Evolutionary conservation across 2,329 filamentous ascomycete species (phyloP).

Genomic region (Venturia asperata): DNA sequence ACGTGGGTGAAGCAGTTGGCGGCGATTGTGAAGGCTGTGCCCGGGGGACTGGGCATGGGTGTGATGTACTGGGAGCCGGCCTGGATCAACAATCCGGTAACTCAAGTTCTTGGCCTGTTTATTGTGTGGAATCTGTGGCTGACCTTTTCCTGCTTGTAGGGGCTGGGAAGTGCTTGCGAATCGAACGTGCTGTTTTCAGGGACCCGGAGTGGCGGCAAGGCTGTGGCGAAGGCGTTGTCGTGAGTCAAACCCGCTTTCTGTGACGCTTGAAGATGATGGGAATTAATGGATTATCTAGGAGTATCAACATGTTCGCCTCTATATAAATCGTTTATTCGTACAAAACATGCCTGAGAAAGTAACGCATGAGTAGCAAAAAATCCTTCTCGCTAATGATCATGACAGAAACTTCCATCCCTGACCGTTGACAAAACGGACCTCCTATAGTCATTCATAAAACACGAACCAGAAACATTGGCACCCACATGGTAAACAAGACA

Average conservation of each 20-base stretch:
- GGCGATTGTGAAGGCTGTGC: slow-evolving; percentile 46
- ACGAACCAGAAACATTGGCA: too few relatives aligned
- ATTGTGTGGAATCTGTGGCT: background rate
- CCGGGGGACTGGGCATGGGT: slow-evolving; percentile 45
- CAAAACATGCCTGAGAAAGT: background rate
- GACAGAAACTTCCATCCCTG: background rate
- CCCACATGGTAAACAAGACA: background rate
- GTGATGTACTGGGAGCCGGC: slow-evolving; percentile 70
- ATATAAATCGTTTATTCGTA: background rate
- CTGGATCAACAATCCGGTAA: slow-evolving; percentile 57
- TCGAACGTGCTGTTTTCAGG: slow-evolving; percentile 11
- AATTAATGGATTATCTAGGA: background rate
- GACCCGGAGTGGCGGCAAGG: background rate
- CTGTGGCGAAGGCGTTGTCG: slow-evolving; percentile 11
- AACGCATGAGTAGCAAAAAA: too few relatives aligned
- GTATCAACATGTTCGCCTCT: slow-evolving; percentile 13
- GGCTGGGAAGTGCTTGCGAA: slow-evolving; percentile 17
- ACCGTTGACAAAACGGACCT: background rate
- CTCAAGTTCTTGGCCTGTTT: background rate
- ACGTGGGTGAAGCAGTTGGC: slow-evolving; percentile 56
- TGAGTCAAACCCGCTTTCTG: background rate
- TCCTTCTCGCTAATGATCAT: too few relatives aligned
- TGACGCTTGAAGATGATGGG: too few relatives aligned
- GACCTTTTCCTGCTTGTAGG: background rate
- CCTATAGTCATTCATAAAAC: too few relatives aligned